A percentile compares a stretch with the other conserved stretches of the same genome.
These are phyloP conservation scores for Aspergillus hortae DNA, from an alignment of 2,329 filamentous ascomycete genomes.

Conservation along the genomic window DNA sequence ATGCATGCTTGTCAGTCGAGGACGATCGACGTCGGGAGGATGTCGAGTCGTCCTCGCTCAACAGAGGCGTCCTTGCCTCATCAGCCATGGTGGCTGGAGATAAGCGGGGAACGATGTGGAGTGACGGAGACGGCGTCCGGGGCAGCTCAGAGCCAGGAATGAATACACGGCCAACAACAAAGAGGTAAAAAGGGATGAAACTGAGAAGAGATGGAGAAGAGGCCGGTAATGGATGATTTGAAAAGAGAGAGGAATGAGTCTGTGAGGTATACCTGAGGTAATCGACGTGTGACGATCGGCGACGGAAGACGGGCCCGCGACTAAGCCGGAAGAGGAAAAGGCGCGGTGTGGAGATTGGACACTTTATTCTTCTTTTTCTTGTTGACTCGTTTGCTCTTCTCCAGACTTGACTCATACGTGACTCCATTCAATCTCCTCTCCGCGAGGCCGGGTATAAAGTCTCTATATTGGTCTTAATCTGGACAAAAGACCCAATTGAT, in stretches of 20 bases:
- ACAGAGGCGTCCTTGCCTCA: slow-evolving; percentile 29
- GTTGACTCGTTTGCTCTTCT: not conserved
- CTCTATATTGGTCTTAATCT: not conserved
- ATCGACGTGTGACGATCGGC: not conserved
- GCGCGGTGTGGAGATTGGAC: slow-evolving; percentile 4
- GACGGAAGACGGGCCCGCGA: not conserved
- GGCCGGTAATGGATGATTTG: not conserved
- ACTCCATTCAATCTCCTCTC: not conserved
- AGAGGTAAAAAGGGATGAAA: not conserved
- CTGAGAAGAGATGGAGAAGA: not conserved
- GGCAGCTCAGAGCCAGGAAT: not conserved
- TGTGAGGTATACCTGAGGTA: not conserved
- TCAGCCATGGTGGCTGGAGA: slow-evolving; percentile 30
- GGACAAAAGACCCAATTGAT: no score
- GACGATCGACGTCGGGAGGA: slow-evolving; percentile 18
- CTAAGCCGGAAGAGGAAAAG: slow-evolving; percentile 1
- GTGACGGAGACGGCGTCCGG: slow-evolving; percentile 1
- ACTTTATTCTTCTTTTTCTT: not conserved
- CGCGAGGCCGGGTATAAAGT: not conserved
- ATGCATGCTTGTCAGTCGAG: slow-evolving; percentile 11
- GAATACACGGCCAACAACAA: no score
- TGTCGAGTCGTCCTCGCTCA: slow-evolving; percentile 21
- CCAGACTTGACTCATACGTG: not conserved
- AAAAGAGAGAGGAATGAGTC: not conserved
- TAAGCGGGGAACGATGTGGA: slow-evolving; percentile 7